These are phyloP conservation scores for Tricholoma hemisulphureum DNA, from an alignment of 768 basidiomycete species.

Conservation along the genomic window DNA sequence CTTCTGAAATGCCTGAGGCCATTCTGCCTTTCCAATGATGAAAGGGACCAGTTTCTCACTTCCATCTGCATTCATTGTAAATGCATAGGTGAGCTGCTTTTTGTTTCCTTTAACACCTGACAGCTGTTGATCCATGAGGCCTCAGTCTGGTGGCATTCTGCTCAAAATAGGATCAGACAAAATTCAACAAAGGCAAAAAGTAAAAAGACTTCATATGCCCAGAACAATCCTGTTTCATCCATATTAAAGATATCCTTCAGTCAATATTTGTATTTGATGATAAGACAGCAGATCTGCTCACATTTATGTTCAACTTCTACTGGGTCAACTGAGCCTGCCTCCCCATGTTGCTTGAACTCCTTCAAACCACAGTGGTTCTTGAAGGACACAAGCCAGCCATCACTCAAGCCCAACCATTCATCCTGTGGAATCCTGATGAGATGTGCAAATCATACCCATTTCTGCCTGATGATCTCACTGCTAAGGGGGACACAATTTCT, in stretches of 20 bases:
- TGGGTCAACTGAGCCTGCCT: too few species aligned
- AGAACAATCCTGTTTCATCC: too few species aligned
- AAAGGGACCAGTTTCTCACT: constrained; percentile 21
- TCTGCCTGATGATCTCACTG: constrained; percentile 32
- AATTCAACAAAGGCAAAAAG: constrained; percentile 23
- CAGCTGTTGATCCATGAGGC: too few species aligned
- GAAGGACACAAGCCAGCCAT: constrained; percentile 32
- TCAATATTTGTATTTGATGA: constrained; percentile 24
- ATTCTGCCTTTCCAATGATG: too few species aligned
- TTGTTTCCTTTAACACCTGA: too few species aligned
- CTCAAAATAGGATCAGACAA: background rate
- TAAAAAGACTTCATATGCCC: background rate
- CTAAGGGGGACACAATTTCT: constrained; percentile 28
- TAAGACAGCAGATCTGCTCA: constrained; percentile 23
- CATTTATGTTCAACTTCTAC: constrained; percentile 25
- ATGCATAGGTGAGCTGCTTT: too few species aligned
- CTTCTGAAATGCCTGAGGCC: too few species aligned
- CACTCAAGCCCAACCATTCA: constrained; percentile 29
- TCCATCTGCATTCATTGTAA: constrained; percentile 38
- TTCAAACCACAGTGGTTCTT: constrained; percentile 25
- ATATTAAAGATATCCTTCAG: too few species aligned
- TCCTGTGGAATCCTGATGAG: constrained; percentile 29
- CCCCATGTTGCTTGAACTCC: constrained; percentile 25
- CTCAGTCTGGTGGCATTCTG: too few species aligned
- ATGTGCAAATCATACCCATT: constrained; percentile 35